Conservation (phyloP, 805 yeast genomes). For the Saccharomyces mikatae region DNA sequence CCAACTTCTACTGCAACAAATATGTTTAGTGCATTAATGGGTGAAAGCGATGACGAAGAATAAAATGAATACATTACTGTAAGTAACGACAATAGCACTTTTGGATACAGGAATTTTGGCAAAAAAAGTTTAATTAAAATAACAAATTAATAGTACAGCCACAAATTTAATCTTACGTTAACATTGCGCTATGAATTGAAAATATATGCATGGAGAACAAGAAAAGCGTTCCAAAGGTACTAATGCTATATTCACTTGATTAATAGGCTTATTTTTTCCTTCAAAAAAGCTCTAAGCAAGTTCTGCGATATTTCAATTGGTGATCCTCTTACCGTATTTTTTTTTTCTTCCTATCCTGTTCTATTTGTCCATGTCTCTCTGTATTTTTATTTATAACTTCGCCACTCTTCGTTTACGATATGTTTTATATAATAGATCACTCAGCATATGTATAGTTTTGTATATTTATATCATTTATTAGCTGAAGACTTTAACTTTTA, state of each 20-base stretch:
- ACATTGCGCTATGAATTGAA: neutral
- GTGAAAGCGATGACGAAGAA: constrained; percentile 21
- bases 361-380: neutral
- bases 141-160: neutral
- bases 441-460: neutral
- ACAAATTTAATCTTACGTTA: neutral
- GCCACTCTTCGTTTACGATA: neutral
- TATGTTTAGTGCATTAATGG: constrained; percentile 30
- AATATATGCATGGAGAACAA: neutral
- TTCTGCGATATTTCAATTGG: neutral
- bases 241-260: neutral
- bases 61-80: constrained; percentile 21
- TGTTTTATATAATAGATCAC: neutral
- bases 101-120: constrained; percentile 6
- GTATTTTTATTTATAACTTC: neutral
- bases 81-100: constrained; percentile 25
- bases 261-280: neutral
- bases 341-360: neutral
- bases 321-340: neutral
- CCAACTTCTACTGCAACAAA: constrained; percentile 23
- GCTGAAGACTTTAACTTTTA: neutral
- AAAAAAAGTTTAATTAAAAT: neutral
- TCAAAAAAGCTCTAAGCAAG: neutral
- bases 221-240: neutral
- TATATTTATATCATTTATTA: neutral